These are phyloP conservation scores for Ustilaginoidea virens DNA, from an alignment of 2,329 filamentous ascomycete species.

Conservation along the genomic window DNA sequence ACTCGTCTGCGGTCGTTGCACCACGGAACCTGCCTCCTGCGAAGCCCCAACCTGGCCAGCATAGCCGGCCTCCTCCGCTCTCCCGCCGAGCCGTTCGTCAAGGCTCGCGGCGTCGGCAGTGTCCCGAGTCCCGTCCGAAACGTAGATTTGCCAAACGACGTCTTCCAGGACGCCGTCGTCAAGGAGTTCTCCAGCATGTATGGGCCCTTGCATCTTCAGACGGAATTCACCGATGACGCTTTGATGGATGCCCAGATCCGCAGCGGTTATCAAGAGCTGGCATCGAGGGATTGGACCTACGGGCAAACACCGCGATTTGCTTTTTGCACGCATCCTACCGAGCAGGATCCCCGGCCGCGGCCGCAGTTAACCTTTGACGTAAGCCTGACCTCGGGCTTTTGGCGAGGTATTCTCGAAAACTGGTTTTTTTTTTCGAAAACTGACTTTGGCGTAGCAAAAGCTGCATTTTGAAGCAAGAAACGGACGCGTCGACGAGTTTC, in stretches of 20 bases:
- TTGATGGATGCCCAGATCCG: constrained; percentile 33
- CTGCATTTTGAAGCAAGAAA: constrained; percentile 21
- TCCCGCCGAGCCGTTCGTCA: constrained; percentile 62
- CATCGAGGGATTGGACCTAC: constrained; percentile 63
- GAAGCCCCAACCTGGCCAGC: constrained; percentile 54
- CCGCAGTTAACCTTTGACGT: constrained; percentile 33
- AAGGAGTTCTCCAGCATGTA: constrained; percentile 57
- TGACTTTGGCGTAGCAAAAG: constrained; percentile 11
- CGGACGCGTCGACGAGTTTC: constrained; percentile 19
- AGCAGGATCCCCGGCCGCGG: constrained; percentile 41
- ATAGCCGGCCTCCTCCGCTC: constrained; percentile 61
- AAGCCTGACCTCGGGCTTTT: constrained; percentile 7
- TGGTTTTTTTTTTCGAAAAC: not conserved
- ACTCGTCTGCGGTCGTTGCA: constrained; percentile 70
- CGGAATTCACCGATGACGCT: constrained; percentile 32
- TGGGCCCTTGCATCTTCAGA: constrained; percentile 20
- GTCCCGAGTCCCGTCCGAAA: constrained; percentile 77
- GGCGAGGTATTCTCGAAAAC: not conserved
- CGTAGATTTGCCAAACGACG: constrained; percentile 38
- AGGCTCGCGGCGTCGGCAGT: constrained; percentile 77
- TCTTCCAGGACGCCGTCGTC: constrained; percentile 40
- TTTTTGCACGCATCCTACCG: constrained; percentile 45
- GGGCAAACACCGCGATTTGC: constrained; percentile 75
- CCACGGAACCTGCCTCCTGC: constrained; percentile 79
- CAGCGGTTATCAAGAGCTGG: constrained; percentile 16